These are phyloP conservation scores for Clarkia xantiana DNA, from an alignment of 345 rosid genomes.

Conservation along the genomic window DNA sequence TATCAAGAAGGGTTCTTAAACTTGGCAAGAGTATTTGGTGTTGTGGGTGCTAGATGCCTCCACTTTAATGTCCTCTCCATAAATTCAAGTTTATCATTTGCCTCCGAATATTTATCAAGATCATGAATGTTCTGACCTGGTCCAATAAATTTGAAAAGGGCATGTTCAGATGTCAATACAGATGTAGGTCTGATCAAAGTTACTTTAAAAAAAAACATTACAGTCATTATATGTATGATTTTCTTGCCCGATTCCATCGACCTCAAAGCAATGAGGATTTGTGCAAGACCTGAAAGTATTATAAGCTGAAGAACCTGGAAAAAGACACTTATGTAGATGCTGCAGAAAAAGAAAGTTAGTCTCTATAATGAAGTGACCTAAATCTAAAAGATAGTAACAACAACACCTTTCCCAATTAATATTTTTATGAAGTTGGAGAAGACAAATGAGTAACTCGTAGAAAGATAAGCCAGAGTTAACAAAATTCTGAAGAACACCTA, in stretches of 20 bases:
- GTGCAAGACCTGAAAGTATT: slow-evolving; percentile 86
- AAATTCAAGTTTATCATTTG: slow-evolving; percentile 61
- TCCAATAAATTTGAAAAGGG: slow-evolving; percentile 69
- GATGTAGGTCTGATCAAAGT: slow-evolving; percentile 1
- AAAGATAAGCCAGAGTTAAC: background rate
- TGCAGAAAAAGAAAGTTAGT: slow-evolving; percentile 21
- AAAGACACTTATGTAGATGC: slow-evolving; percentile 85
- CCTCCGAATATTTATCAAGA: slow-evolving; percentile 83
- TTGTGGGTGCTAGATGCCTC: slow-evolving; percentile 96
- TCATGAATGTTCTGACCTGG: slow-evolving; percentile 97
- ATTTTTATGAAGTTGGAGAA: slow-evolving; percentile 5
- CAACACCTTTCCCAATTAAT: slow-evolving; percentile 40
- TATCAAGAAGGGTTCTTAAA: background rate
- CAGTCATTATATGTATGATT: slow-evolving; percentile 1
- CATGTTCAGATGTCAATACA: slow-evolving; percentile 3
- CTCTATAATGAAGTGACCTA: background rate
- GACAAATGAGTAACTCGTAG: background rate
- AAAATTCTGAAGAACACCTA: slow-evolving; percentile 30
- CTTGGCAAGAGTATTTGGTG: slow-evolving; percentile 91
- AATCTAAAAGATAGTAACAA: slow-evolving; percentile 17
- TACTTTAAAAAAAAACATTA: no score
- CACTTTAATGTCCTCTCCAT: slow-evolving; percentile 85
- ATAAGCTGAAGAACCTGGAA: slow-evolving; percentile 76
- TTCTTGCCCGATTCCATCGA: slow-evolving; percentile 60
- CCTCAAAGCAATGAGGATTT: slow-evolving; percentile 90